Conservation (phyloP, 345 rosid genomes). For the Carallia pectinifolia region DNA sequence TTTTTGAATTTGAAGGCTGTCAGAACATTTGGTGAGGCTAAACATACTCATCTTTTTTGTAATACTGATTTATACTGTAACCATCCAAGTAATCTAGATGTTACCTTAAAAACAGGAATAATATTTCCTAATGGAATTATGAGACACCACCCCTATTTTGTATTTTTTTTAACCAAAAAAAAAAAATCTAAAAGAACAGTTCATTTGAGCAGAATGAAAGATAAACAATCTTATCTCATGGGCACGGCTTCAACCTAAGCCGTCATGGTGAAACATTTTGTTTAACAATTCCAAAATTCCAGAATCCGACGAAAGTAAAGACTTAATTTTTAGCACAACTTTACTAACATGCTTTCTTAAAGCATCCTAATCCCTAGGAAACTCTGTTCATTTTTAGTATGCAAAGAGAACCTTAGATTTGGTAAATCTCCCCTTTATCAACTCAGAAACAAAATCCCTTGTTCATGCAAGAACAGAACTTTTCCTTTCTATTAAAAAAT, state of each 20-base stretch:
- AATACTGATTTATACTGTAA: too few species aligned
- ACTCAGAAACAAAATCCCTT: constrained; percentile 1
- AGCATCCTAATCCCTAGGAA: neutral
- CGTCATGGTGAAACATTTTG: neutral
- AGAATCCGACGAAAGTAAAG: neutral
- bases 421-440: neutral
- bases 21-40: too few species aligned
- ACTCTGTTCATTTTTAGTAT: neutral
- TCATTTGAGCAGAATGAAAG: neutral
- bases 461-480: constrained; percentile 11
- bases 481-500: constrained; percentile 15
- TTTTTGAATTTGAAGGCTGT: too few species aligned
- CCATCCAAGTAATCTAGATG: too few species aligned
- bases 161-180: too few species aligned
- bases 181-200: constrained; percentile 4
- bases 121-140: too few species aligned
- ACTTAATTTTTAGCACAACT: neutral
- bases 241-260: neutral
- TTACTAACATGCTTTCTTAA: neutral
- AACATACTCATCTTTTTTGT: too few species aligned
- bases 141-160: too few species aligned
- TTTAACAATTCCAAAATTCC: neutral
- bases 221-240: constrained; percentile 3
- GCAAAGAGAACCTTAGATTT: neutral
- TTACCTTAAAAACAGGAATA: too few species aligned